phyloP scores from a whole-genome alignment of 2,329 filamentous ascomycete species.

The Eutypella sp. region DNA sequence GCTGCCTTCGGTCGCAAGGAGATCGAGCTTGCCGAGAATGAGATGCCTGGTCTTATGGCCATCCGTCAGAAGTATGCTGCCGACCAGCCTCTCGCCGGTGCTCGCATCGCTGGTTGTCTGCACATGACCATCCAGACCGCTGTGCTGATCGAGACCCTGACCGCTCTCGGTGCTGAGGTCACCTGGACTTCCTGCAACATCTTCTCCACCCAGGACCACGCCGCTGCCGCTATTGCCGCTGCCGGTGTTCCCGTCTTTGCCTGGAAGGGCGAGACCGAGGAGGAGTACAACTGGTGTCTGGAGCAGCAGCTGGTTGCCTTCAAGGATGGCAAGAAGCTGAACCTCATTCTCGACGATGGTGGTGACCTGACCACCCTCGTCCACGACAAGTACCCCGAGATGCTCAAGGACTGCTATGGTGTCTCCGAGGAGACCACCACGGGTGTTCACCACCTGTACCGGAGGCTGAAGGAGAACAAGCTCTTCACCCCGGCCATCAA shows the following conservation, averaged over 20 bases:
- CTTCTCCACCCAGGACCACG: conserved; percentile 98
- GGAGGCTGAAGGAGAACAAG: conserved; percentile 86
- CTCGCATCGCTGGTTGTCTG: conserved; percentile 94
- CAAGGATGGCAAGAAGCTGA: conserved; percentile 94
- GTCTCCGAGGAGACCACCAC: conserved; percentile 99
- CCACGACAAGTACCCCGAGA: conserved; percentile 97
- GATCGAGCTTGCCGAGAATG: conserved; percentile 94
- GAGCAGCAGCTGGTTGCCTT: conserved; percentile 97
- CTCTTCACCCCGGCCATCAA: conserved; percentile 96
- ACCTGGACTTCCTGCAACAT: conserved; percentile 99
- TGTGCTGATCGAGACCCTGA: conserved; percentile 97
- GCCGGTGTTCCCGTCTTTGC: conserved; percentile 80
- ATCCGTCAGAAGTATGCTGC: conserved; percentile 85
- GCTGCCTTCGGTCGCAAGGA: conserved; percentile 98
- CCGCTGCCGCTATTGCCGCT: conserved; percentile 93
- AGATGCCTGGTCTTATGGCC: conserved; percentile 97
- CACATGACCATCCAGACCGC: conserved; percentile 99
- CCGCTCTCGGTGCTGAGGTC: conserved; percentile 90
- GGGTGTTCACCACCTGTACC: conserved; percentile 98
- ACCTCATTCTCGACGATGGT: conserved; percentile 98
- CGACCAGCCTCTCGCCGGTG: conserved; percentile 91
- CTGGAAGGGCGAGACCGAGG: conserved; percentile 90
- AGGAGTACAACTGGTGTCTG: conserved; percentile 99
- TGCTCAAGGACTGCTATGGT: conserved; percentile 97
- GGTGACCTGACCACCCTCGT: conserved; percentile 95